phyloP scores from a whole-genome alignment of 2,329 filamentous ascomycete species.

The Xylariaceae sp. region DNA sequence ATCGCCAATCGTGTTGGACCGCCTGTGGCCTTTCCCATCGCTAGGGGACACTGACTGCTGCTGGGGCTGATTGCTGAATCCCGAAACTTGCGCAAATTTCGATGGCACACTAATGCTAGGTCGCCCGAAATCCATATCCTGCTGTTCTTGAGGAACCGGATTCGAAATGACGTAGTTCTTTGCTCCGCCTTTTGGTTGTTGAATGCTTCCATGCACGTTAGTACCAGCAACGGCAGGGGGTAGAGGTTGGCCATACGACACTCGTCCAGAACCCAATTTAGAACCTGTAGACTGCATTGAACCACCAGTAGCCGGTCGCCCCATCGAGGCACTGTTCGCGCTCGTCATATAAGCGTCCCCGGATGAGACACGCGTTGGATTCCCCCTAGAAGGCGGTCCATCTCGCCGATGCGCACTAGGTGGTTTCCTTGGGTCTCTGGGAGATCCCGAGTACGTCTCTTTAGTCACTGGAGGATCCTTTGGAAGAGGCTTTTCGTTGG shows the following conservation, averaged over 20 bases:
- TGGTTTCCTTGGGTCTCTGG: constrained; percentile 34
- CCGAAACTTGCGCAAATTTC: constrained; percentile 56
- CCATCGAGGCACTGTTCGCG: constrained; percentile 35
- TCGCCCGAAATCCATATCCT: constrained; percentile 50
- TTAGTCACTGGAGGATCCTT: constrained; percentile 49
- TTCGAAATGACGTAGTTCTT: constrained; percentile 70
- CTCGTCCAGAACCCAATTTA: constrained; percentile 50
- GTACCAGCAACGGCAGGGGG: constrained; percentile 84
- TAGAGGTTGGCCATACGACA: constrained; percentile 83
- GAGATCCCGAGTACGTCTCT: constrained; percentile 36
- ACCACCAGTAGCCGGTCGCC: constrained; percentile 75
- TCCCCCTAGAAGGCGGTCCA: constrained; percentile 42
- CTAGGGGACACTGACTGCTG: constrained; percentile 26
- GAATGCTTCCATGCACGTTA: constrained; percentile 84
- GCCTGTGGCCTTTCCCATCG: constrained; percentile 56
- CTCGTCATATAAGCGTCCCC: constrained; percentile 51
- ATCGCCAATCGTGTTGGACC: constrained; percentile 73
- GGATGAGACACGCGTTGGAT: constrained; percentile 47
- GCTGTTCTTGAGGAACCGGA: constrained; percentile 54
- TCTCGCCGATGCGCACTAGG: constrained; percentile 46
- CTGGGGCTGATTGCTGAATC: constrained; percentile 54
- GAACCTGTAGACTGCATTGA: constrained; percentile 69
- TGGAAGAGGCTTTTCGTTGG: constrained; percentile 56
- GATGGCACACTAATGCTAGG: constrained; percentile 55
- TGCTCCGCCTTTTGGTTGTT: constrained; percentile 64